Evolutionary conservation across 768 basidiomycete species (phyloP).

Genomic region (Megacollybia marginata): DNA sequence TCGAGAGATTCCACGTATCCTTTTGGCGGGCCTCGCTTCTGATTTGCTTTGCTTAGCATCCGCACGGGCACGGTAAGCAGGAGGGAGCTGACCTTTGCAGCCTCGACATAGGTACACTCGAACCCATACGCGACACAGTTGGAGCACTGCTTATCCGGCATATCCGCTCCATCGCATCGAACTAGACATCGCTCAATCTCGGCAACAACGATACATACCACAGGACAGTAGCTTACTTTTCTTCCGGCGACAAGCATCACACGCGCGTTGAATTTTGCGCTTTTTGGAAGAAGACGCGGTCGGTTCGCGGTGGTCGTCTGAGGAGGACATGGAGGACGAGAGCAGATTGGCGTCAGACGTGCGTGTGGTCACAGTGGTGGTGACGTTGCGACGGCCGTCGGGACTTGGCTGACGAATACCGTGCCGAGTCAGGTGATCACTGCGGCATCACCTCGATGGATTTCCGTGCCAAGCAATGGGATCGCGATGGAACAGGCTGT

Average conservation of each 20-base stretch:
- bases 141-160: constrained; percentile 58
- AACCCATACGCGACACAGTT: constrained; percentile 59
- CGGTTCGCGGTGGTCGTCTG: constrained; percentile 49
- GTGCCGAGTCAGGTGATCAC: too few species aligned
- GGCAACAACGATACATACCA: constrained; percentile 22
- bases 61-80: too few species aligned
- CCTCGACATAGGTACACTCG: constrained; percentile 65
- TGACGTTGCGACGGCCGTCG: too few species aligned
- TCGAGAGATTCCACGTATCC: constrained; percentile 62
- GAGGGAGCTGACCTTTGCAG: constrained; percentile 61
- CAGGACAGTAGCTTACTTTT: constrained; percentile 75
- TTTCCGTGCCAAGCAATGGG: too few species aligned
- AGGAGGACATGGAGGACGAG: constrained; percentile 45
- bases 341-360: too few species aligned
- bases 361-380: too few species aligned
- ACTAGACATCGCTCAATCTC: not conserved
- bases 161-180: constrained; percentile 64
- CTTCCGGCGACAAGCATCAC: constrained; percentile 78
- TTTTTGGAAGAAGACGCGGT: constrained; percentile 46
- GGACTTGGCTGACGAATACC: too few species aligned
- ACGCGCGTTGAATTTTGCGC: constrained; percentile 68
- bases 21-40: constrained; percentile 59
- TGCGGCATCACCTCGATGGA: too few species aligned
- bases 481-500: too few species aligned
- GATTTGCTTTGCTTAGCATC: constrained; percentile 3